These are phyloP conservation scores for Lizonia empirigonia DNA, from an alignment of 2,329 filamentous ascomycete species.

Conservation along the genomic window DNA sequence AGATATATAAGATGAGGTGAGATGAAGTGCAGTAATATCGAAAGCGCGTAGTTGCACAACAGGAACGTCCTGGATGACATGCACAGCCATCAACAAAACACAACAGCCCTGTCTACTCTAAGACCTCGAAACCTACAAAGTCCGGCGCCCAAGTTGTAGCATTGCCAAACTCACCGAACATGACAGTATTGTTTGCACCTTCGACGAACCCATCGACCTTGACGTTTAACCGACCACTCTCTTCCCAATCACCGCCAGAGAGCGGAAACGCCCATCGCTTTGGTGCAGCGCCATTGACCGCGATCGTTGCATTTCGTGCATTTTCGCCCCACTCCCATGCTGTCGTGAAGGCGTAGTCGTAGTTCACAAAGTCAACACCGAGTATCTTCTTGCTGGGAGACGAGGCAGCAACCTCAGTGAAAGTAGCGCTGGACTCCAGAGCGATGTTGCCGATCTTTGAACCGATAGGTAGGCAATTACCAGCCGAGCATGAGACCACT, in stretches of 20 bases:
- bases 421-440: constrained; percentile 31
- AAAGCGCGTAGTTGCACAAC: no score
- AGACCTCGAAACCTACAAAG: constrained; percentile 39
- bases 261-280: constrained; percentile 49
- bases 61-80: no score
- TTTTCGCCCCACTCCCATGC: constrained; percentile 44
- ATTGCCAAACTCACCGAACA: constrained; percentile 25
- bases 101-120: constrained; percentile 23
- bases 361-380: constrained; percentile 50
- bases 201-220: constrained; percentile 36
- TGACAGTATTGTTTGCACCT: constrained; percentile 31
- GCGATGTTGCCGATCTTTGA: constrained; percentile 44
- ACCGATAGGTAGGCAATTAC: constrained; percentile 37
- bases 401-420: constrained; percentile 34
- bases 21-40: no score
- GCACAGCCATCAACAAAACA: no score
- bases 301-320: constrained; percentile 45
- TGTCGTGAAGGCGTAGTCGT: constrained; percentile 48
- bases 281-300: constrained; percentile 45
- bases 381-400: constrained; percentile 39
- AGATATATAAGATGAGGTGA: no score
- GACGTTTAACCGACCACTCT: constrained; percentile 32
- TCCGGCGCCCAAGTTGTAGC: constrained; percentile 29
- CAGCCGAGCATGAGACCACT: constrained; percentile 28
- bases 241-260: constrained; percentile 50